Conservation (phyloP, 768 basidiomycete species). For the Phaffia tasmanica region DNA sequence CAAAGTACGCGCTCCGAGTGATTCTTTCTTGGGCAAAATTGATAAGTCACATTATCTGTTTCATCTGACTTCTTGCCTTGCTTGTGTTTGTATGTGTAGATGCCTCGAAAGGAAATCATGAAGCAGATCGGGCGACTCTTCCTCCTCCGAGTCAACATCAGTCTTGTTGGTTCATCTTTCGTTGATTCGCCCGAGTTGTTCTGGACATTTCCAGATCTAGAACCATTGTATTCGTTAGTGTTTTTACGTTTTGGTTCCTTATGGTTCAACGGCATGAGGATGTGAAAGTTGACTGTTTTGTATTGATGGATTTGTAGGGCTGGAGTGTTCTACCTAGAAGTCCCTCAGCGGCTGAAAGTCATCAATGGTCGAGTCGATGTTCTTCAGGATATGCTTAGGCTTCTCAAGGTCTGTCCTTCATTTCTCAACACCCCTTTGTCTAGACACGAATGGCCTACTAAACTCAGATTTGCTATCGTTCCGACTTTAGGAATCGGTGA, state of each 20-base stretch:
- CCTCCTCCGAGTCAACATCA: constrained; percentile 83
- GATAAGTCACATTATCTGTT: neutral
- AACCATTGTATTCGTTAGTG: constrained; percentile 57
- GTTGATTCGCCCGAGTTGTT: constrained; percentile 22
- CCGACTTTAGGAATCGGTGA: constrained; percentile 22
- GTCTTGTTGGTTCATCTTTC: constrained; percentile 66
- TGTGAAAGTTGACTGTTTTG: neutral
- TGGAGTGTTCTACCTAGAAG: constrained; percentile 63
- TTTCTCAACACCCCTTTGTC: neutral
- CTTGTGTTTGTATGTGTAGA: constrained; percentile 28
- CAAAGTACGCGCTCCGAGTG: constrained; percentile 42
- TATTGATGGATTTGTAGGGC: neutral
- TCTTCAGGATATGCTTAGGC: constrained; percentile 89
- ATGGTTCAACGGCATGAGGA: too few relatives aligned
- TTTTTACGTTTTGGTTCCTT: neutral
- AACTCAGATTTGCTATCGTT: neutral
- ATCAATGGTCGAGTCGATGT: constrained; percentile 92
- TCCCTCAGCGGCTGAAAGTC: constrained; percentile 82
- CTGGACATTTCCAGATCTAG: constrained; percentile 82
- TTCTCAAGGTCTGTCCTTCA: constrained; percentile 58
- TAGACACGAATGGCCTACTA: neutral
- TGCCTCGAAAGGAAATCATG: constrained; percentile 70
- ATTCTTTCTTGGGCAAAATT: neutral
- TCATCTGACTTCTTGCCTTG: neutral
- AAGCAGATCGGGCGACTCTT: constrained; percentile 92